Base-by-base conservation (phyloP, 139 green algal species). In the Haematococcus lacustris region DNA sequence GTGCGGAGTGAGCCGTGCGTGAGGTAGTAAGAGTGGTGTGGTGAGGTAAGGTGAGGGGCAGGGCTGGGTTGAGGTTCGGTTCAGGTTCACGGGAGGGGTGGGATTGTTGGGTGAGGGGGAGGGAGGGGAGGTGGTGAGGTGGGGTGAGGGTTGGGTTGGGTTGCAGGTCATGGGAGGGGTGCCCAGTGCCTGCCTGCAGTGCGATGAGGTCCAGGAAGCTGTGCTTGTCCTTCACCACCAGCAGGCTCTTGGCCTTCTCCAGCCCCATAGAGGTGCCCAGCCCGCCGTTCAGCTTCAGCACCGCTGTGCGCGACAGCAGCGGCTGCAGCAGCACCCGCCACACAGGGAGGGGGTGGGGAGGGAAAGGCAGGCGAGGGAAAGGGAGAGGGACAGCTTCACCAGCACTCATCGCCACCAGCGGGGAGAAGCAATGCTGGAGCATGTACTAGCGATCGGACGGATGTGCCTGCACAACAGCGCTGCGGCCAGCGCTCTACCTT, bases 201-300 rank as follows among this genome's bases (percentile, higher is more conserved):
- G 89, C 92, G 62, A 97, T 97, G 28, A 97, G 85, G 83, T 97
- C 92, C 72, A 97, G 79, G 79, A 97, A 97, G 0, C 90, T 96
- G 76, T 94, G 92, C 68, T 88, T 89, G 7, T 96, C 86, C 76
- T 94, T 94, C 35, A 86, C 68, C 9, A 77, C 77, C 57, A 97
- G 86, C 74, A 97, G 79, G 38, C 73, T 87, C 85, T 97, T 97
- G 59, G 92, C 92, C 72, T 93, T 95, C 73, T 97, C 92, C 66
- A 97, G 80, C 2, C 92, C 92, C 92, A 97, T 97, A 71, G 74
- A 88, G 23, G 92, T 97, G 66, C 92, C 92, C 62, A 97, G 79
- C 0, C 92, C 92, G 34, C 92, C 92, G 35, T 97, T 97, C 0
- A 97, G 86, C 87, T 97, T 97, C 28, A 97, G 80, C 66, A 97